Conservation (phyloP, 1,139 yeast genomes). For the Yamadazyma buinensis region DNA sequence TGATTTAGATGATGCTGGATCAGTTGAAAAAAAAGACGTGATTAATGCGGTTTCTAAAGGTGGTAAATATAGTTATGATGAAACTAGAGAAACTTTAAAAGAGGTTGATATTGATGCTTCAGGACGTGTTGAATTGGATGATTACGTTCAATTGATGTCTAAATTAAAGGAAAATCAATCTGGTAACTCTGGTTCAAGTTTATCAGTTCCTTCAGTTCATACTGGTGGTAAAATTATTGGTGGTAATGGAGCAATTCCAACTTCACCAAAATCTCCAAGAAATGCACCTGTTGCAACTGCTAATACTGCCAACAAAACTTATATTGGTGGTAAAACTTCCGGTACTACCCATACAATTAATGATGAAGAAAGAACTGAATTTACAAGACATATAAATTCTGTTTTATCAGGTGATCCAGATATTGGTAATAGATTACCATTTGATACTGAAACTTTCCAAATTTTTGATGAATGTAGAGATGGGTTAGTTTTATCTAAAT, state of each 20-base stretch:
- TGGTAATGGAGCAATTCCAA: slow-evolving; percentile 13
- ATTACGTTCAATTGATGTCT: slow-evolving; percentile 82
- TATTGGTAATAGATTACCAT: slow-evolving; percentile 81
- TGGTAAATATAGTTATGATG: slow-evolving; percentile 84
- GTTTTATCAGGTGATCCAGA: slow-evolving; percentile 89
- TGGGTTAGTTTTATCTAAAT: slow-evolving; percentile 87
- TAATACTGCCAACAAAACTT: slow-evolving; percentile 65
- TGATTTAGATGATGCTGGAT: slow-evolving; percentile 92
- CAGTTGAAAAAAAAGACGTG: slow-evolving; percentile 88
- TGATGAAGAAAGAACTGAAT: slow-evolving; percentile 91
- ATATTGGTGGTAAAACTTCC: slow-evolving; percentile 71
- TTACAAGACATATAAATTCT: slow-evolving; percentile 91
- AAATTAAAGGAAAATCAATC: slow-evolving; percentile 52
- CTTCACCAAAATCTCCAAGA: slow-evolving; percentile 20
- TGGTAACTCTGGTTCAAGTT: slow-evolving; percentile 2
- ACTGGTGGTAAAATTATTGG: slow-evolving; percentile 8
- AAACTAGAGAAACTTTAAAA: slow-evolving; percentile 89
- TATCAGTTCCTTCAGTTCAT: slow-evolving; percentile 16
- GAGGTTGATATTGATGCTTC: slow-evolving; percentile 92
- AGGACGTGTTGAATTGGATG: slow-evolving; percentile 95
- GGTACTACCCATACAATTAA: slow-evolving; percentile 97
- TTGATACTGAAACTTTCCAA: slow-evolving; percentile 92
- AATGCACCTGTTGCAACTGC: slow-evolving; percentile 43
- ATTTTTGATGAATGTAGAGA: slow-evolving; percentile 95
- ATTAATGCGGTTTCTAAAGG: slow-evolving; percentile 76